phyloP scores from a whole-genome alignment of 495 filamentous ascomycete species.

The Xylaria curta region DNA sequence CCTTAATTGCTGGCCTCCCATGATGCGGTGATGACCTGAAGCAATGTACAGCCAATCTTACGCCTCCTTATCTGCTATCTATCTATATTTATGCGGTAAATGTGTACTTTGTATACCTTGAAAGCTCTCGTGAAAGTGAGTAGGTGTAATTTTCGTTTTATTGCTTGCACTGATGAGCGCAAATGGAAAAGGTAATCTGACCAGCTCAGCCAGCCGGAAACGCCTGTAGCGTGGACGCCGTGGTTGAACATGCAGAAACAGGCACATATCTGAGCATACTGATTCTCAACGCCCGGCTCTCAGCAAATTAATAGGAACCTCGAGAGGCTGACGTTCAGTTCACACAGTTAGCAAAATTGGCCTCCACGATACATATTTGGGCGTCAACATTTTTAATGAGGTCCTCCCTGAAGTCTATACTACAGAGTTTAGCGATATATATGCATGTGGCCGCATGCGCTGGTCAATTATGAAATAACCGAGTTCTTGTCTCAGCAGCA shows the following conservation, averaged over 20 bases:
- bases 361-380: background rate
- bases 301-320: background rate
- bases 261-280: slow-evolving; percentile 27
- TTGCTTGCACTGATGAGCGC: slow-evolving; percentile 21
- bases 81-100: background rate
- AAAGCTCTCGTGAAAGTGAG: slow-evolving; percentile 6
- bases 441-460: background rate
- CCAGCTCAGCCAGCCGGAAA: slow-evolving; percentile 19
- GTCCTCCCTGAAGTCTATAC: no score
- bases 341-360: background rate
- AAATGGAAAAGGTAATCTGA: slow-evolving; percentile 28
- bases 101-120: background rate
- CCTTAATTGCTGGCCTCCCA: slow-evolving; percentile 75
- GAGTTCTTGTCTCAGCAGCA: no score
- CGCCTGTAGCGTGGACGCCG: background rate
- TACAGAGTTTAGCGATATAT: background rate
- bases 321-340: slow-evolving; percentile 1
- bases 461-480: background rate
- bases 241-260: slow-evolving; percentile 29
- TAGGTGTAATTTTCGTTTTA: slow-evolving; percentile 10
- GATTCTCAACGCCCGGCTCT: background rate
- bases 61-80: background rate
- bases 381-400: no score
- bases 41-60: slow-evolving; percentile 50
- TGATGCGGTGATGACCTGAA: slow-evolving; percentile 99